Conservation (phyloP, 768 basidiomycete genomes). For the Leccinum subtestaceum region DNA sequence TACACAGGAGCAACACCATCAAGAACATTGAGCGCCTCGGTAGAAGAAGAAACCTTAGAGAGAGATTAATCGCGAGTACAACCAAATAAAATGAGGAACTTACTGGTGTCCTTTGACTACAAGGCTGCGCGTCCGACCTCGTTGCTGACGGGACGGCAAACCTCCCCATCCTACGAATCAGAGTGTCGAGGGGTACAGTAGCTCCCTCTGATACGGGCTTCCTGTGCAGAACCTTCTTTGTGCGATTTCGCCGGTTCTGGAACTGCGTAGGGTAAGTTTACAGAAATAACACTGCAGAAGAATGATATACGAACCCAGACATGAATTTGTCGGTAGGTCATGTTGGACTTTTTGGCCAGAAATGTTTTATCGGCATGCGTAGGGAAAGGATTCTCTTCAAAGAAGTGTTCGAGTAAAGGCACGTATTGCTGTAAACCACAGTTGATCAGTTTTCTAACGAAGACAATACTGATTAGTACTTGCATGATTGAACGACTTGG, state of each 20-base stretch:
- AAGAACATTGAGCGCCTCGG: background rate
- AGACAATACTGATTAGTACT: background rate
- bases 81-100: background rate
- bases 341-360: slow-evolving; percentile 2
- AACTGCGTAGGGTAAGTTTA: background rate
- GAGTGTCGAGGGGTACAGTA: background rate
- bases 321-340: slow-evolving; percentile 3
- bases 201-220: background rate
- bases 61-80: background rate
- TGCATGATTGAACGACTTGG: background rate
- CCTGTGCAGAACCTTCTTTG: background rate
- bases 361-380: background rate
- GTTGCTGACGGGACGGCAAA: slow-evolving; percentile 21
- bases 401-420: slow-evolving; percentile 3
- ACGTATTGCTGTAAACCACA: background rate
- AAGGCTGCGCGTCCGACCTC: slow-evolving; percentile 3
- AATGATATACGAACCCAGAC: slow-evolving; percentile 1
- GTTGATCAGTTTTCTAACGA: background rate
- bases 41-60: background rate
- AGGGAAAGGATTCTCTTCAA: slow-evolving; percentile 1
- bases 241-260: slow-evolving; percentile 4
- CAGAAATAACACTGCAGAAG: background rate
- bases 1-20: slow-evolving; percentile 16
- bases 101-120: slow-evolving; percentile 8
- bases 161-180: slow-evolving; percentile 25